phyloP scores from a whole-genome alignment of 2,329 filamentous ascomycete genomes.

The Beauveria bassiana region DNA sequence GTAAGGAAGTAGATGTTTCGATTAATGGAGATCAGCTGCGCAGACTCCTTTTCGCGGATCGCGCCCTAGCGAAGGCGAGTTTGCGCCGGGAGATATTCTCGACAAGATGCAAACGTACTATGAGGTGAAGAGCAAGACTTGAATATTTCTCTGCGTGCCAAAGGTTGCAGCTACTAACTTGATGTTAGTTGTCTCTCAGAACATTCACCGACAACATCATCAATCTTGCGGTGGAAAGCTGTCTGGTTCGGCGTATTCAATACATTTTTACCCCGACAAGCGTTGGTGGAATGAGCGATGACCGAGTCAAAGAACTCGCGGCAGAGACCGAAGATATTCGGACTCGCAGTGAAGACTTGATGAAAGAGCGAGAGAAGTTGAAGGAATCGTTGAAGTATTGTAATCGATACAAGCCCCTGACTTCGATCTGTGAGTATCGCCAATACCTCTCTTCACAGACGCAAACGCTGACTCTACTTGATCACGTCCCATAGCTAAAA shows the following conservation, averaged over 20 bases:
- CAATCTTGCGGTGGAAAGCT: slow-evolving; percentile 34
- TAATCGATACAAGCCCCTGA: slow-evolving; percentile 5
- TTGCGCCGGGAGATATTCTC: slow-evolving; percentile 27
- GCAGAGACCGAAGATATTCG: slow-evolving; percentile 21
- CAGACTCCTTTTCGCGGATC: background rate
- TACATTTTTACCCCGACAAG: slow-evolving; percentile 27
- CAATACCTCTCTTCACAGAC: background rate
- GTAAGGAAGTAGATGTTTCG: no score
- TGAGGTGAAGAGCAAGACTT: slow-evolving; percentile 20
- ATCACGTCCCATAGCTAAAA: background rate
- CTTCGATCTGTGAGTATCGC: background rate
- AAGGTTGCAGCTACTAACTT: no score
- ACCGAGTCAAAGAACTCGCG: slow-evolving; percentile 19
- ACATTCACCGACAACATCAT: slow-evolving; percentile 35
- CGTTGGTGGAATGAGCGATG: slow-evolving; percentile 26
- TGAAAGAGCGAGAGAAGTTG: slow-evolving; percentile 6
- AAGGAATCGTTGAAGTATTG: slow-evolving; percentile 15
- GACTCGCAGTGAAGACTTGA: slow-evolving; percentile 7
- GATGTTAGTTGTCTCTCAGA: slow-evolving; percentile 27
- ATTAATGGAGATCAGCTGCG: background rate
- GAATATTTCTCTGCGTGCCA: no score
- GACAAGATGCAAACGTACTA: slow-evolving; percentile 33
- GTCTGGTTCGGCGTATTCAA: slow-evolving; percentile 29
- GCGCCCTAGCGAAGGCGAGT: slow-evolving; percentile 17
- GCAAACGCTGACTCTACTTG: background rate